A percentile compares a stretch with the other conserved stretches of the same genome.
Evolutionary conservation across 2,329 filamentous ascomycete species (phyloP).

Genomic region (Botrytis elliptica): DNA sequence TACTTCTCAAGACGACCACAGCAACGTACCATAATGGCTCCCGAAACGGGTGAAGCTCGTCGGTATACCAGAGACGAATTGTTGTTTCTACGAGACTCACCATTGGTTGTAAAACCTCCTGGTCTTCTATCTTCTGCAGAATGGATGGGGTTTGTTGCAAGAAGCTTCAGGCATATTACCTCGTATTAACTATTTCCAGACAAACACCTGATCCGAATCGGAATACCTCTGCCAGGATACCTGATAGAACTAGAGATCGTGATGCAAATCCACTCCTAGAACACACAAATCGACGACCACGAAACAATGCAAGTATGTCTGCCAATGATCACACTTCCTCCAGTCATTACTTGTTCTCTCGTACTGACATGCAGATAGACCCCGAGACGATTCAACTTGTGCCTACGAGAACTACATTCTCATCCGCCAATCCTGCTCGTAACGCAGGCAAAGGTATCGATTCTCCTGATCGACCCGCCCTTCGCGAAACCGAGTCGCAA

Average conservation of each 20-base stretch:
- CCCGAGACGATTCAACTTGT: conserved; percentile 82
- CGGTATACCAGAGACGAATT: conserved; percentile 75
- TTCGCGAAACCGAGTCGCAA: conserved; percentile 52
- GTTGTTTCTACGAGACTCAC: conserved; percentile 73
- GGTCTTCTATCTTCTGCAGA: conserved; percentile 81
- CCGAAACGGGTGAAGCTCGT: conserved; percentile 27
- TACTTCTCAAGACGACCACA: neutral
- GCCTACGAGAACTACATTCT: conserved; percentile 78
- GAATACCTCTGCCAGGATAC: conserved; percentile 39
- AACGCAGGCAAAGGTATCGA: conserved; percentile 42
- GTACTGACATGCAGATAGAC: conserved; percentile 45
- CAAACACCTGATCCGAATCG: conserved; percentile 36
- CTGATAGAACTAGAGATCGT: conserved; percentile 48
- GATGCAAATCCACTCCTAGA: conserved; percentile 37
- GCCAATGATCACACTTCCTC: conserved; percentile 7
- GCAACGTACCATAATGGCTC: conserved; percentile 32
- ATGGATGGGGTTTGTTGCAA: conserved; percentile 80
- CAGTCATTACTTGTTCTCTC: conserved; percentile 27
- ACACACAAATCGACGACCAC: conserved; percentile 48
- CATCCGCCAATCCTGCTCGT: conserved; percentile 66
- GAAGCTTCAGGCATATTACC: neutral
- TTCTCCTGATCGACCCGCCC: conserved; percentile 45
- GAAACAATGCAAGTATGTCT: conserved; percentile 54
- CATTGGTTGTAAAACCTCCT: conserved; percentile 72
- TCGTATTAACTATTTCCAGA: conserved; percentile 32